phyloP scores from a whole-genome alignment of 345 rosid species.

The Bruguiera parviflora region DNA sequence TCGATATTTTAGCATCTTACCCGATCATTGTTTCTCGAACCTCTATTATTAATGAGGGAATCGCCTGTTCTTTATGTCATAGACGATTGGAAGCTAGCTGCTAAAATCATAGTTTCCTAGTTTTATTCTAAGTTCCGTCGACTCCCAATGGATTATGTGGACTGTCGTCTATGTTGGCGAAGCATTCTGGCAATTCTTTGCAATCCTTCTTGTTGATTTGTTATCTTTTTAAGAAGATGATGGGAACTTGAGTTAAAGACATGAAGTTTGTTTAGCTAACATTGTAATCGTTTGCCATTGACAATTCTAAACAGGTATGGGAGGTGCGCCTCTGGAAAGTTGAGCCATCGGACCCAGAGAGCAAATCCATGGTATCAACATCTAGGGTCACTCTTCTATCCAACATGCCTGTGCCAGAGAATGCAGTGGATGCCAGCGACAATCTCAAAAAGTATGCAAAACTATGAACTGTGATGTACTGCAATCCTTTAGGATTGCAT shows the following conservation, averaged over 20 bases:
- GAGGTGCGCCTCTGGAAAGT: conserved; percentile 69
- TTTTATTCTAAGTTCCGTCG: no score
- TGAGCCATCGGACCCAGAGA: conserved; percentile 34
- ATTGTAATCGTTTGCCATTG: not conserved
- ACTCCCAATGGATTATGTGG: no score
- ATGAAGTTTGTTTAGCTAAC: not conserved
- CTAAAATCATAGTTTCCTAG: no score
- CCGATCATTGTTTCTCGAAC: no score
- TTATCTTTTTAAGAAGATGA: not conserved
- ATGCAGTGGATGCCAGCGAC: conserved; percentile 47
- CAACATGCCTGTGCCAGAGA: conserved; percentile 71
- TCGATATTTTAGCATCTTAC: no score
- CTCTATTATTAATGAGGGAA: no score
- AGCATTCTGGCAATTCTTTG: no score
- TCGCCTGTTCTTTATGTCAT: no score
- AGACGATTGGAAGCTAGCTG: no score
- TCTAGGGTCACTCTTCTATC: conserved; percentile 67
- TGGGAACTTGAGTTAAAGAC: not conserved
- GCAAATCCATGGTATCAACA: conserved; percentile 44
- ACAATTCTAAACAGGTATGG: conserved; percentile 58
- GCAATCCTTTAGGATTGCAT: no score
- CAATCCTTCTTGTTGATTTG: no score
- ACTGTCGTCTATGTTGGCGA: no score
- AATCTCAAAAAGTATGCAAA: conserved; percentile 49
- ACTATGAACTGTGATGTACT: conserved; percentile 30